phyloP scores from a whole-genome alignment of 139 green algal genomes.

The Chlamydomonas schloesseri region DNA sequence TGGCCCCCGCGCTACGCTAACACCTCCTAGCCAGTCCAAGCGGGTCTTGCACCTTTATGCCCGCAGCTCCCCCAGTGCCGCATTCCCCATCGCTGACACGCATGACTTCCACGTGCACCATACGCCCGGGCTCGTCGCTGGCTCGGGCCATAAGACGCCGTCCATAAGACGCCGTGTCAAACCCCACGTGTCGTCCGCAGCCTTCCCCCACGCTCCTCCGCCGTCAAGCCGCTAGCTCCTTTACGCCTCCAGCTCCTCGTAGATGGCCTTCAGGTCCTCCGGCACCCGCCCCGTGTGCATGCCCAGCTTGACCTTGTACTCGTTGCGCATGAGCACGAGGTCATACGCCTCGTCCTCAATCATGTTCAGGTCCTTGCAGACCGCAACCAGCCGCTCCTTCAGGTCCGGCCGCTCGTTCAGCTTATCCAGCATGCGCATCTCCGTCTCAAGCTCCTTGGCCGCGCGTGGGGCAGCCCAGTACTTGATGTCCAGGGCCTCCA shows the following conservation, averaged over 20 bases:
- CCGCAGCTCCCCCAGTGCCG: no score
- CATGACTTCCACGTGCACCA: no score
- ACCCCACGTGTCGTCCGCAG: no score
- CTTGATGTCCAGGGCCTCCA: conserved; percentile 63
- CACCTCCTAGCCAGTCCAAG: no score
- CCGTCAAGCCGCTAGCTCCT: not conserved
- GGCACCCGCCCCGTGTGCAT: conserved; percentile 57
- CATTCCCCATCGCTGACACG: no score
- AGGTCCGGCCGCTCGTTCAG: conserved; percentile 52
- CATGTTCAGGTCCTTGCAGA: conserved; percentile 61
- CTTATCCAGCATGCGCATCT: conserved; percentile 66
- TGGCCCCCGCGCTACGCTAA: no score
- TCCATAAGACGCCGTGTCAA: no score
- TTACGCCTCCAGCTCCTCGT: conserved; percentile 56
- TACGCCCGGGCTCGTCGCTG: no score
- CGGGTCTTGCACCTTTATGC: no score
- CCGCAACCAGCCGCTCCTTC: conserved; percentile 37
- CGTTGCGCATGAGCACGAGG: conserved; percentile 64
- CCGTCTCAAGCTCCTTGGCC: conserved; percentile 43
- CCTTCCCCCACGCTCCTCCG: no score
- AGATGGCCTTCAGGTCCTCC: conserved; percentile 55
- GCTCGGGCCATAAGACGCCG: no score
- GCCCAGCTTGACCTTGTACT: conserved; percentile 65
- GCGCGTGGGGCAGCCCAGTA: conserved; percentile 61
- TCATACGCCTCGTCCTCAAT: conserved; percentile 64